Base-by-base conservation (phyloP, 805 yeast genomes). In the Vanderwaltozyma polyspora region DNA sequence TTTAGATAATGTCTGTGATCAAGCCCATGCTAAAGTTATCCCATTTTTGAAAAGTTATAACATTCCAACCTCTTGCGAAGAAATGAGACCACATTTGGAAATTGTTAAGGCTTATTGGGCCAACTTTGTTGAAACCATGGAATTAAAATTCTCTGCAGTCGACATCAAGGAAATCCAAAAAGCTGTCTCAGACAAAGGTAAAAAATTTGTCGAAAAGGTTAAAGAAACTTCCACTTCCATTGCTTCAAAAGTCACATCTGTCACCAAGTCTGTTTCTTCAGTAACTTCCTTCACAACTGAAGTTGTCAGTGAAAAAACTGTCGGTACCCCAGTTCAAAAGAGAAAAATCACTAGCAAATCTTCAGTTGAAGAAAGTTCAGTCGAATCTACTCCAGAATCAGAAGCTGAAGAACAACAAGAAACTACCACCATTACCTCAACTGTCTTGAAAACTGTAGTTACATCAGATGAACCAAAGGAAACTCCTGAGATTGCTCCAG, bases 381-480 rank as follows among this genome's bases (percentile, higher is more conserved):
- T 8, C 24, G 25, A 25, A 13, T 10, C 23, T 25, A 31, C 18
- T 25, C 10, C 12, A 25, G 19, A 9, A 14, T 8, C 29, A 12
- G 26, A 29, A 33, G 18, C 7, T 8, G 13, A 6, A 19, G 31
- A 29, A 6, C 32, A 25, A 14, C 24, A 18, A 19, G 31, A 28
- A 25, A 16, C 27, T 10, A 31, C 32, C 24, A 34, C 36, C 14
- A 28, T 30, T 9, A 33, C 36, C 15, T 23, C 19, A 19, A n/a
- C 13, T 25, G 6, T 12, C 27, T 24, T 28, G 18, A 28, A 25
- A n/a, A 33, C 36, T 13, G 29, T 33, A 5, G 24, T 29, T 5
- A 28, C 15, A 9, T 12, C 15, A 8, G 13, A 8, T 25, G 15
- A 6, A 25, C 27, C 9, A 25, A n/a, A 25, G 7, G 12, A 25